Base-by-base conservation (phyloP, 2,329 filamentous ascomycete species). In the Neonectria magnoliae region DNA sequence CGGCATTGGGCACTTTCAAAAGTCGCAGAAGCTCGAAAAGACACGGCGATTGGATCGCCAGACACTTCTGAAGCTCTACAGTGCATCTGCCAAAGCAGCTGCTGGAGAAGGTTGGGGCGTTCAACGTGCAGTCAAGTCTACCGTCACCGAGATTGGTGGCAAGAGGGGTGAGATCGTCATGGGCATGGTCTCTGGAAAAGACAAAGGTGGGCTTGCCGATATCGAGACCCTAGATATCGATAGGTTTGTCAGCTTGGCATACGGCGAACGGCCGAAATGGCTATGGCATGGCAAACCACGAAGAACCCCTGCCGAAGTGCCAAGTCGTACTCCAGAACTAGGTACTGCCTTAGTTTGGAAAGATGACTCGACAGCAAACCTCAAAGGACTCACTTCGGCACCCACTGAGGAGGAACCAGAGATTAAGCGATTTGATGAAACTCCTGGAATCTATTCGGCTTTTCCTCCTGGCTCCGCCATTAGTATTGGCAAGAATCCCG, bases 141-240 rank as follows among this genome's bases (percentile, higher is more conserved):
- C 95, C 0, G 92, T 98, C 51, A 94, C 92, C 18, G 96, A 98
- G 78, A 88, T 99, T 42, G 93, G 93, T 70, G 95, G 96, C 14
- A 97, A 98, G 77, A 91, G 95, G 57, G 94, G 94, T 52, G 95
- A 98, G 77, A 92, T 98, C 81, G 91, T 98, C 51, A 93, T 97
- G 84, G 94, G 93, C n/a, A 97, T 97, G 84, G 94, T 97, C 6
- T 92, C 90, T 42, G 90, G 92, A 27, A 90, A 91, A 52, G 94
- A 97, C 71, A 97, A 97, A 79, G 93, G 90, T 60, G 93, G 93
- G 4, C 94, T 98, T 69, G 92, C 93, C 4, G 95, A 98, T 72
- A 90, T 98, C 38, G 96, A 99, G 80, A 98, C 94, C 1, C 84
- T 93, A 10, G 94, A 98, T 74, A 89, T 98, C 58, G 94, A 97